Evolutionary conservation across 2,329 filamentous ascomycete species (phyloP), one percentile per base, ranked within the genome.

Genomic region (Dichotomopilus funicola): DNA sequence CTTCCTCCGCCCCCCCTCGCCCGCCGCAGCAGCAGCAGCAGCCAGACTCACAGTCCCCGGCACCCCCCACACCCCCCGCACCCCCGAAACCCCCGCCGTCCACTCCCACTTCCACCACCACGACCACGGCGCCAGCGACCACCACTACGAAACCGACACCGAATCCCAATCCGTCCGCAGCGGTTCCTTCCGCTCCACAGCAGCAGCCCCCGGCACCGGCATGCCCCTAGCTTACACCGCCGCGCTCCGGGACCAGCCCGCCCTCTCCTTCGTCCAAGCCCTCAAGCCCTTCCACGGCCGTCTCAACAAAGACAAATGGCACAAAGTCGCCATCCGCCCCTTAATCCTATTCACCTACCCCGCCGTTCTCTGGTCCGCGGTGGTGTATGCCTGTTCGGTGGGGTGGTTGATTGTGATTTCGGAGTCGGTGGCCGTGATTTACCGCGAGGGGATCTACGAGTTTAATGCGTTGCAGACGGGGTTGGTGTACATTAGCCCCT

Each of bases 341-440:
- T 89, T 97, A 59, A 83, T 96, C 47, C 79, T 97, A 1, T 95
- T 86, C 64, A 82, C 86, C 1, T 96, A 97, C 66, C 94, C 94
- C 0, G 82, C 88, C 0, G 88, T 97, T 1, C 79, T 96, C 7
- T 97, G 91, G 92, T 92, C 89, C 5, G 76, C 90, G 0, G 76
- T 88, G 0, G 83, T 96, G 4, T 97, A 97, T 68, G 77, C 91
- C 0, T 86, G 94, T 63, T 94, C 91, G 0, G 82, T 97, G 6
- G 92, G 92, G 40, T 97, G 92, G 94, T 79, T 97, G 34, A 96
- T 97, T 62, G 91, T 97, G 44, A 81, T 97, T 1, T 96, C 91
- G 0, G 91, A 97, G 70, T 88, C 87, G 0, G 83, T 97, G 2
- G 81, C 89, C 0, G 78, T 87, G 56, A 87, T 97, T 58, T 97